Percentiles rank a stretch among this genome's conserved stretches.
phyloP scores from a whole-genome alignment of 441 rosid species.

The Erodium texanum region DNA sequence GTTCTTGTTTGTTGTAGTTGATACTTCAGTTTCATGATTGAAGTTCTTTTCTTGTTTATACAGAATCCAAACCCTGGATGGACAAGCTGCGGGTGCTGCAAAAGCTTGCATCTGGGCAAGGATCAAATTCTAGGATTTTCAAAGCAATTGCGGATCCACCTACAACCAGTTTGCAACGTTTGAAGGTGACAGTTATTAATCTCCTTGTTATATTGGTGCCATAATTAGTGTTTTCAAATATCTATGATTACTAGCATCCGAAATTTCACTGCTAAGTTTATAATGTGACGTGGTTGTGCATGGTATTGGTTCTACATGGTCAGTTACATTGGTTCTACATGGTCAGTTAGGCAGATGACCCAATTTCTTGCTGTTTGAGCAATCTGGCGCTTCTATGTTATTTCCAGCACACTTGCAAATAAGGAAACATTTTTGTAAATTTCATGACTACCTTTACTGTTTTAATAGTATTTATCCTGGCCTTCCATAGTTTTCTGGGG shows the following conservation, averaged over 20 bases:
- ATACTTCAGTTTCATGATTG: not conserved
- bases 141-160: conserved; percentile 97
- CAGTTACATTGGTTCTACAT: conserved; percentile 3
- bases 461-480: not conserved
- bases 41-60: conserved; percentile 5
- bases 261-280: not conserved
- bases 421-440: not conserved
- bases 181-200: conserved; percentile 40
- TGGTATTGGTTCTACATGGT: not conserved
- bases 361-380: not conserved
- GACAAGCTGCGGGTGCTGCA: conserved; percentile 63
- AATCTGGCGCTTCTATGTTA: not conserved
- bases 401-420: conserved; percentile 3
- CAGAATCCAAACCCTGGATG: conserved; percentile 87
- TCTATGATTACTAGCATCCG: not conserved
- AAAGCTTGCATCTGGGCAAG: conserved; percentile 46
- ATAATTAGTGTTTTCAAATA: not conserved
- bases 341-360: not conserved
- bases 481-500: not conserved
- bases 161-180: conserved; percentile 87
- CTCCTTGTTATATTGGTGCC: not conserved
- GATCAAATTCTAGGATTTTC: conserved; percentile 70
- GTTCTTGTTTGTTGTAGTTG: not conserved
- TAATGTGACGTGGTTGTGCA: not conserved
- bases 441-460: conserved; percentile 1